Percentiles rank a stretch among this genome's conserved stretches.
Conservation (phyloP, 2,329 filamentous ascomycete genomes). For the Fusarium verticillioides region DNA sequence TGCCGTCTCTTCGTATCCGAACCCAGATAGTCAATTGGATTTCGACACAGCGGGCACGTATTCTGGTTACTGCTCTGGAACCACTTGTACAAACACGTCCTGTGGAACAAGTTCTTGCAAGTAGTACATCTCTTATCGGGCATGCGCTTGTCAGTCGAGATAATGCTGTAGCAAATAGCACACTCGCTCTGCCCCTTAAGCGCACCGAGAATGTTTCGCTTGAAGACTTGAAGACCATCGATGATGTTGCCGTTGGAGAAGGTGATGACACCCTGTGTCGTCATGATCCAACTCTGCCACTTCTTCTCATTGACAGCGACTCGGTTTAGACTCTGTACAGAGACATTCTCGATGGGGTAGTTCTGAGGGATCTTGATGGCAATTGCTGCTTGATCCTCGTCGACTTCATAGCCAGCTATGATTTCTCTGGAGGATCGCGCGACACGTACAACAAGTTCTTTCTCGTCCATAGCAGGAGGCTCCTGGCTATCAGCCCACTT, state of each 20-base stretch:
- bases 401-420: slow-evolving; percentile 84
- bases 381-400: slow-evolving; percentile 86
- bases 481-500: slow-evolving; percentile 71
- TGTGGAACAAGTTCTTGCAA: slow-evolving; percentile 94
- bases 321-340: slow-evolving; percentile 80
- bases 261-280: slow-evolving; percentile 90
- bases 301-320: slow-evolving; percentile 91
- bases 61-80: slow-evolving; percentile 93
- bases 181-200: slow-evolving; percentile 95
- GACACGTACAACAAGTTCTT: slow-evolving; percentile 74
- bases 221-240: slow-evolving; percentile 87
- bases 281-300: slow-evolving; percentile 91
- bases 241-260: slow-evolving; percentile 91
- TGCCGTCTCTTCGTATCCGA: slow-evolving; percentile 55
- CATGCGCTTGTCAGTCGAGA: slow-evolving; percentile 86
- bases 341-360: slow-evolving; percentile 84
- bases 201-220: slow-evolving; percentile 85
- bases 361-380: slow-evolving; percentile 81
- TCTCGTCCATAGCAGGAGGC: slow-evolving; percentile 60
- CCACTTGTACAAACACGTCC: slow-evolving; percentile 93
- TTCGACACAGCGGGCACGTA: slow-evolving; percentile 92
- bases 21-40: slow-evolving; percentile 76
- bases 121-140: slow-evolving; percentile 92
- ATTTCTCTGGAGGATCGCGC: slow-evolving; percentile 79
- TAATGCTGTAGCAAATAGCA: slow-evolving; percentile 96